Percentiles rank a stretch among this genome's conserved stretches.
Evolutionary conservation across 2,329 filamentous ascomycete species (phyloP).

Genomic region (Colletotrichum ledebouriae): DNA sequence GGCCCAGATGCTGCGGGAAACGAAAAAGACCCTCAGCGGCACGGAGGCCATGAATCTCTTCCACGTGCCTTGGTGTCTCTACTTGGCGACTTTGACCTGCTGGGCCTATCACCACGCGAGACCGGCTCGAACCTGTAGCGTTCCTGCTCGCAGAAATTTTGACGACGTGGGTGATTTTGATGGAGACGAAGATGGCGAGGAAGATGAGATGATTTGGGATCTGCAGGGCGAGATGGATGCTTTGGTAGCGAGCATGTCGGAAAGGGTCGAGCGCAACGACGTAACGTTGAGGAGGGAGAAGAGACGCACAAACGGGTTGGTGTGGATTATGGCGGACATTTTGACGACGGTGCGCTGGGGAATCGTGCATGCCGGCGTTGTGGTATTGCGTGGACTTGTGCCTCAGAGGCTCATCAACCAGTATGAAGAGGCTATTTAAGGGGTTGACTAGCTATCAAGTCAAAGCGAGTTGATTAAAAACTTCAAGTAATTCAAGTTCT

Average conservation of each 20-base stretch:
- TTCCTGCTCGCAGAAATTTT: conserved; percentile 13
- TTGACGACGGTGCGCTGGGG: conserved; percentile 72
- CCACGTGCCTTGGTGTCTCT: conserved; percentile 73
- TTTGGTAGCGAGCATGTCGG: conserved; percentile 56
- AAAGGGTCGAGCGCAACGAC: conserved; percentile 46
- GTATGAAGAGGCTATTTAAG: conserved; percentile 40
- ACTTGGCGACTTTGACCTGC: conserved; percentile 68
- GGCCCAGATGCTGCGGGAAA: conserved; percentile 64
- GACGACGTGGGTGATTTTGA: conserved; percentile 42
- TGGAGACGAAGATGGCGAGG: conserved; percentile 45
- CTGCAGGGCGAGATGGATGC: conserved; percentile 62
- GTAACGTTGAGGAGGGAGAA: conserved; percentile 54
- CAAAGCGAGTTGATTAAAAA: too few relatives aligned
- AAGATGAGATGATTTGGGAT: conserved; percentile 65
- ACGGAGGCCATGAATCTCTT: conserved; percentile 67
- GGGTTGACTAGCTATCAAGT: neutral
- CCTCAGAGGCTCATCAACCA: conserved; percentile 50
- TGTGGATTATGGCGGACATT: conserved; percentile 67
- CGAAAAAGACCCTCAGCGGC: conserved; percentile 62
- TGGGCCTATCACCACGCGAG: conserved; percentile 69
- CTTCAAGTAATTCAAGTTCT: too few relatives aligned
- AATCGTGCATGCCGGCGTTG: conserved; percentile 72
- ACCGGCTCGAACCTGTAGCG: conserved; percentile 20
- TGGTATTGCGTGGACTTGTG: conserved; percentile 60
- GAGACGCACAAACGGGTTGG: conserved; percentile 64